A percentile compares a stretch with the other conserved stretches of the same genome.
These are phyloP conservation scores for Deuterostichococcus epilithicus DNA, from an alignment of 139 green algal genomes.

Conservation along the genomic window DNA sequence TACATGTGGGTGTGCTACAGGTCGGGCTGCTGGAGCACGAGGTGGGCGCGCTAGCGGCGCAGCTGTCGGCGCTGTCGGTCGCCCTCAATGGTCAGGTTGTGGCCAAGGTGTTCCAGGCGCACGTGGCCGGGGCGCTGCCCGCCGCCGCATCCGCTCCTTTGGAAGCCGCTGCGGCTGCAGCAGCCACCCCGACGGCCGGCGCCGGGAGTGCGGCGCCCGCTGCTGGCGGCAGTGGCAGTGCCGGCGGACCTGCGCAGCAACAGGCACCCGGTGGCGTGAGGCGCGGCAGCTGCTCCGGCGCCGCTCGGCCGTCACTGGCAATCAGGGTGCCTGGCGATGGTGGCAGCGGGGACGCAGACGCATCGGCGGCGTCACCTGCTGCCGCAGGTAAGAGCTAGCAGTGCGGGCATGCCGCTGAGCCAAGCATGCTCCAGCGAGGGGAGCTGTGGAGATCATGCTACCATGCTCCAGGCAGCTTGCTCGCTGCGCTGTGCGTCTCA, in stretches of 20 bases:
- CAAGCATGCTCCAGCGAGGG: too few relatives aligned
- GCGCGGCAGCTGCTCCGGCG: not conserved
- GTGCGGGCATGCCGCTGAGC: too few relatives aligned
- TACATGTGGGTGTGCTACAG: not conserved
- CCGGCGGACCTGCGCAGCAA: not conserved
- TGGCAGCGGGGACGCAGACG: not conserved
- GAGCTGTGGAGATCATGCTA: too few relatives aligned
- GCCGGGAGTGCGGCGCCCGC: too few relatives aligned
- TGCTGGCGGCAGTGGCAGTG: not conserved
- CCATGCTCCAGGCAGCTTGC: too few relatives aligned
- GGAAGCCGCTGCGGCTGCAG: not conserved
- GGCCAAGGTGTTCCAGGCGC: not conserved
- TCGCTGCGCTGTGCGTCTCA: too few relatives aligned
- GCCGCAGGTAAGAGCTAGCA: too few relatives aligned
- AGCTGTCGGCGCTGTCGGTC: not conserved
- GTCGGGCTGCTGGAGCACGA: not conserved
- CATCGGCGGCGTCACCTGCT: not conserved
- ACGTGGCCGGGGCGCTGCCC: too few relatives aligned
- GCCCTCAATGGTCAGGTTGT: not conserved
- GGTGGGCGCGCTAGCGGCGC: not conserved
- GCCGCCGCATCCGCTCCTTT: too few relatives aligned
- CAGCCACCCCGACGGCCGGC: not conserved
- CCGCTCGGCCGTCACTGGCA: not conserved
- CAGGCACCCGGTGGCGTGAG: too few relatives aligned
- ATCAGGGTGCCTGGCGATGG: not conserved